Evolutionary conservation across 2,329 filamentous ascomycete genomes (phyloP).

Genomic region (Venturiaceae sp.): DNA sequence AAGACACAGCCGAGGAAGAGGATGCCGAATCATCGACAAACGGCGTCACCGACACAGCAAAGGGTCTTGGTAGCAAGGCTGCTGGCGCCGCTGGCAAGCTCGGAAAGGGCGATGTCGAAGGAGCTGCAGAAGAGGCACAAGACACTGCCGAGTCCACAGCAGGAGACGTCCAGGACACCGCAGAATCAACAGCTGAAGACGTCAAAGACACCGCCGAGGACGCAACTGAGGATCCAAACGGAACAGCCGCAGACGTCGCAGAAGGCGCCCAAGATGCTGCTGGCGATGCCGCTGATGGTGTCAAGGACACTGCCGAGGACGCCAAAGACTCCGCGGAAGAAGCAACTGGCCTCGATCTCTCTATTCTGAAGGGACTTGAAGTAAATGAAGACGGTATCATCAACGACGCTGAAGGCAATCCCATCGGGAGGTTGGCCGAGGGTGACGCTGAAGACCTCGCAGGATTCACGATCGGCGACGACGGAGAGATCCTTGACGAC

Average conservation of each 20-base stretch:
- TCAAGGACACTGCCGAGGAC: constrained; percentile 18
- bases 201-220: constrained; percentile 18
- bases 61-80: constrained; percentile 22
- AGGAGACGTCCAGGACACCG: constrained; percentile 14
- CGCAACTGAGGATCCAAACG: constrained; percentile 17
- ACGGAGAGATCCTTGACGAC: constrained; percentile 46
- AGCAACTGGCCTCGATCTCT: constrained; percentile 23
- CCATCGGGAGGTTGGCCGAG: constrained; percentile 39
- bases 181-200: constrained; percentile 16
- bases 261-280: constrained; percentile 19
- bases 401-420: constrained; percentile 39
- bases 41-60: constrained; percentile 17
- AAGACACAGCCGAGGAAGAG: constrained; percentile 25
- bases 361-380: constrained; percentile 38
- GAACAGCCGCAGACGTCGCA: constrained; percentile 14
- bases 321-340: constrained; percentile 17
- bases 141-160: constrained; percentile 11
- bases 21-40: constrained; percentile 25
- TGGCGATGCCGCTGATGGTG: constrained; percentile 17
- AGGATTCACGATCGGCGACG: constrained; percentile 42
- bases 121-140: constrained; percentile 17
- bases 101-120: constrained; percentile 18
- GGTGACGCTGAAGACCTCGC: constrained; percentile 43
- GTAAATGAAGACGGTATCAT: constrained; percentile 46
- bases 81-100: constrained; percentile 8